Percentiles rank a stretch among this genome's conserved stretches.
Conservation (phyloP, 2,329 filamentous ascomycete species). For the Aspergillus sp. region DNA sequence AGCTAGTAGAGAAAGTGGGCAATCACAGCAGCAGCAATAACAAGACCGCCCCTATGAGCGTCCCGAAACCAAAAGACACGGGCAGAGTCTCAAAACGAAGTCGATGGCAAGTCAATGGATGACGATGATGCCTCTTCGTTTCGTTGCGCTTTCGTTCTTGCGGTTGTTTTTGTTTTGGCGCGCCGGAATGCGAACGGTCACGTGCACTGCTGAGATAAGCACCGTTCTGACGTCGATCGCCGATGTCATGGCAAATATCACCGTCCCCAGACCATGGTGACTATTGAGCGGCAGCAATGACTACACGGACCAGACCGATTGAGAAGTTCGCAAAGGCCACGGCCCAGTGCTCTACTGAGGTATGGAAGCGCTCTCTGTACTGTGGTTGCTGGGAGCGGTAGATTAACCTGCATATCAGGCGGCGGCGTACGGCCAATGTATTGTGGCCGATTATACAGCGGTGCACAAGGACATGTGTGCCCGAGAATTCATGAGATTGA, state of each 20-base stretch:
- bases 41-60: not conserved
- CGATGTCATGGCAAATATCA: too few relatives aligned
- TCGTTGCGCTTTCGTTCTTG: not conserved
- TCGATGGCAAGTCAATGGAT: not conserved
- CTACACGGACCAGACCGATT: constrained; percentile 51
- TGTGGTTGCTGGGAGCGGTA: not conserved
- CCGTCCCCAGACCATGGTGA: not conserved
- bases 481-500: constrained; percentile 74
- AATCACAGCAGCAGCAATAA: constrained; percentile 6
- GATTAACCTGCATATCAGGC: constrained; percentile 48
- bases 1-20: constrained; percentile 1
- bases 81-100: not conserved
- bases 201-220: constrained; percentile 2
- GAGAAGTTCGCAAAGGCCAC: constrained; percentile 60
- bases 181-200: constrained; percentile 8
- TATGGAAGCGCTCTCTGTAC: constrained; percentile 24
- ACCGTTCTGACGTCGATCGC: not conserved
- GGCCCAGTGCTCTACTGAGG: constrained; percentile 59
- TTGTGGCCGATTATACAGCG: constrained; percentile 81
- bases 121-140: too few relatives aligned
- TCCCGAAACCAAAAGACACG: not conserved
- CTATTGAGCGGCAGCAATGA: not conserved
- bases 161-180: constrained; percentile 10
- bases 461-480: constrained; percentile 85
- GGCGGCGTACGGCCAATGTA: constrained; percentile 79